A percentile compares a stretch with the other conserved stretches of the same genome.
Conservation (phyloP, 495 filamentous ascomycete species). For the Letharia lupina region DNA sequence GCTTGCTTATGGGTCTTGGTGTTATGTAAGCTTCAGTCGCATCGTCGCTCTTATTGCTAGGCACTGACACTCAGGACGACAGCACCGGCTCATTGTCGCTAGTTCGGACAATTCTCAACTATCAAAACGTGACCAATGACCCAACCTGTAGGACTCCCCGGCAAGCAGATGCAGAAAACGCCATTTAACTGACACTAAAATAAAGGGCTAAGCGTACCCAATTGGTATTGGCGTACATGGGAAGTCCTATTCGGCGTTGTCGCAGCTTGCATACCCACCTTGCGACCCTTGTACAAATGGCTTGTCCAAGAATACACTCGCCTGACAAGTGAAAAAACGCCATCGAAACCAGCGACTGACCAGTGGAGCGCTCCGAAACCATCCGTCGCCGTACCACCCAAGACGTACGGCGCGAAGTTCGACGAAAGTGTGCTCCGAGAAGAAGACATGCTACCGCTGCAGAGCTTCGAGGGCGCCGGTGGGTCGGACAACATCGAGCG, state of each 20-base stretch:
- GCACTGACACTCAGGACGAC: not conserved
- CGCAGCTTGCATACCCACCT: conserved; percentile 20
- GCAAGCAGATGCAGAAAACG: not conserved
- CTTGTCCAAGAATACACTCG: conserved; percentile 7
- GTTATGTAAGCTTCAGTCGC: conserved; percentile 27
- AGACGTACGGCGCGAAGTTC: not conserved
- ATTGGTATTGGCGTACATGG: conserved; percentile 22
- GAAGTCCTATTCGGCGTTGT: conserved; percentile 20
- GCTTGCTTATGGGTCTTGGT: conserved; percentile 31
- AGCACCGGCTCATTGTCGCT: conserved; percentile 12
- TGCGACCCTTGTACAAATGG: conserved; percentile 16
- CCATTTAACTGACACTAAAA: not conserved
- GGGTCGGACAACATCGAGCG: not conserved
- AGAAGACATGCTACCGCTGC: conserved; percentile 6
- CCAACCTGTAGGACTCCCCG: conserved; percentile 2
- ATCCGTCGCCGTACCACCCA: not conserved
- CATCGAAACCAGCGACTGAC: not conserved
- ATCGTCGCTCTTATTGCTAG: not conserved
- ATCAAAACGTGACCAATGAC: conserved; percentile 7
- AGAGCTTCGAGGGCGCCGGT: not conserved
- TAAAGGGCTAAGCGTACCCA: conserved; percentile 9
- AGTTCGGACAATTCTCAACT: conserved; percentile 15
- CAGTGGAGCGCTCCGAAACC: conserved; percentile 6
- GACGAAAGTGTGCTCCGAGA: not conserved
- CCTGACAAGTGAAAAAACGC: not conserved